Percentiles rank a stretch among this genome's conserved stretches.
Conservation (phyloP, 805 yeast genomes). For the Metschnikowia continentalis region DNA sequence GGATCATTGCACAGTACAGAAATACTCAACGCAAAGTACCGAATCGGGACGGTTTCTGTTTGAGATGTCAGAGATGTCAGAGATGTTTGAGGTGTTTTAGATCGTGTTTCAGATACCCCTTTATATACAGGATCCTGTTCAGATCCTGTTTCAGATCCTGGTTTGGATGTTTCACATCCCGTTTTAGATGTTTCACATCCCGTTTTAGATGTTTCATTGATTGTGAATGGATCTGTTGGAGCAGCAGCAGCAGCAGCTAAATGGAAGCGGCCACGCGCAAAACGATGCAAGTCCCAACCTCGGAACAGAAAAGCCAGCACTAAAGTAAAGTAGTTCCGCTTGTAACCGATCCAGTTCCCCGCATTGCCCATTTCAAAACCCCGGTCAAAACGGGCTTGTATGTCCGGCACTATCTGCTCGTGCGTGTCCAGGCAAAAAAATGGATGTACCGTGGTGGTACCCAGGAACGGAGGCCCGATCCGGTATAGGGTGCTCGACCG, state of each 20-base stretch:
- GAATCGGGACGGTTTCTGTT: neutral
- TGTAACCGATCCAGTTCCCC: constrained; percentile 59
- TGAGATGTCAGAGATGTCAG: too few species aligned
- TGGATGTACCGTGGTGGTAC: constrained; percentile 1
- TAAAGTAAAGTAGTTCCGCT: constrained; percentile 61
- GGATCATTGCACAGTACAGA: constrained; percentile 50
- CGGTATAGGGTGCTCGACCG: constrained; percentile 58
- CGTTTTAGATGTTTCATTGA: too few species aligned
- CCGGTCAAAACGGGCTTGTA: constrained; percentile 21
- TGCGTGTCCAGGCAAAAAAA: neutral
- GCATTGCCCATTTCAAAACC: constrained; percentile 20
- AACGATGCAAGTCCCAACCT: constrained; percentile 16
- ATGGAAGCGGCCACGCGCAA: constrained; percentile 27
- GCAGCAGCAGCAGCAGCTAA: neutral
- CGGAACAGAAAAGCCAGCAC: constrained; percentile 48
- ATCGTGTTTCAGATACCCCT: too few species aligned
- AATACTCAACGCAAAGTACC: constrained; percentile 34
- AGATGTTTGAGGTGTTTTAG: too few species aligned
- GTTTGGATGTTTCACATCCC: too few species aligned
- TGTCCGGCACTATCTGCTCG: constrained; percentile 4
- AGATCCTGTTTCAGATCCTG: too few species aligned
- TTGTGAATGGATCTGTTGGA: too few species aligned
- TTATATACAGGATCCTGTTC: too few species aligned
- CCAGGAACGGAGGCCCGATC: constrained; percentile 50
- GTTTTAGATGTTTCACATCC: too few species aligned